Conservation (phyloP, 768 basidiomycete genomes). For the Podaxis sp. region DNA sequence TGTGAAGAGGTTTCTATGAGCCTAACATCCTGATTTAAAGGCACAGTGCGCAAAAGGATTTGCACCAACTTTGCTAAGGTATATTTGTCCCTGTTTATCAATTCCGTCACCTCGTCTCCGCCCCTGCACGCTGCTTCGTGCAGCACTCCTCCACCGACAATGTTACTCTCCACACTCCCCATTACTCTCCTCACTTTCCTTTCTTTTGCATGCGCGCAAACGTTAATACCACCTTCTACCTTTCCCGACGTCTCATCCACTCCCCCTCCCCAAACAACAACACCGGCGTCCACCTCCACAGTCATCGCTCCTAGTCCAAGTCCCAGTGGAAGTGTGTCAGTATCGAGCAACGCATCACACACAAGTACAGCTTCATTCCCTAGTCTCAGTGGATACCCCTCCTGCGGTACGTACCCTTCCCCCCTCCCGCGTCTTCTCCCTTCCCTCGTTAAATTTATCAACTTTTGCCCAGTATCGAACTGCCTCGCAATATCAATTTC, state of each 20-base stretch:
- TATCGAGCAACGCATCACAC: constrained; percentile 13
- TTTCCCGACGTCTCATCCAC: constrained; percentile 15
- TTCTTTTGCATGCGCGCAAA: not conserved
- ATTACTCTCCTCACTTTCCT: constrained; percentile 6
- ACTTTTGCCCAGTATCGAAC: constrained; percentile 31
- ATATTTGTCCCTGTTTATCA: not conserved
- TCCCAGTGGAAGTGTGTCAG: constrained; percentile 9
- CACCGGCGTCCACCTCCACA: constrained; percentile 1
- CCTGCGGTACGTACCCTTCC: constrained; percentile 30
- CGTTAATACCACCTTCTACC: constrained; percentile 14
- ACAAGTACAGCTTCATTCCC: constrained; percentile 34
- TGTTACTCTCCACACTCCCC: constrained; percentile 5
- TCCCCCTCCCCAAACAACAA: not conserved
- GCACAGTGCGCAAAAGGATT: too few species aligned
- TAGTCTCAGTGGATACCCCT: constrained; percentile 30
- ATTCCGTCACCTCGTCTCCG: not conserved
- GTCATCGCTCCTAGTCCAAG: constrained; percentile 1
- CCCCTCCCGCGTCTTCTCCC: not conserved
- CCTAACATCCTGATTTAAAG: not conserved
- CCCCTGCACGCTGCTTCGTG: not conserved
- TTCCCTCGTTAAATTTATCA: not conserved
- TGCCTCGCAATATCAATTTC: constrained; percentile 38
- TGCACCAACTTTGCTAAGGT: not conserved
- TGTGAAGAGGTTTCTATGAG: not conserved
- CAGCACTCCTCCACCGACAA: not conserved